These are phyloP conservation scores for Moniliella sp. DNA, from an alignment of 1,284 basidiomycete species.

Conservation along the genomic window DNA sequence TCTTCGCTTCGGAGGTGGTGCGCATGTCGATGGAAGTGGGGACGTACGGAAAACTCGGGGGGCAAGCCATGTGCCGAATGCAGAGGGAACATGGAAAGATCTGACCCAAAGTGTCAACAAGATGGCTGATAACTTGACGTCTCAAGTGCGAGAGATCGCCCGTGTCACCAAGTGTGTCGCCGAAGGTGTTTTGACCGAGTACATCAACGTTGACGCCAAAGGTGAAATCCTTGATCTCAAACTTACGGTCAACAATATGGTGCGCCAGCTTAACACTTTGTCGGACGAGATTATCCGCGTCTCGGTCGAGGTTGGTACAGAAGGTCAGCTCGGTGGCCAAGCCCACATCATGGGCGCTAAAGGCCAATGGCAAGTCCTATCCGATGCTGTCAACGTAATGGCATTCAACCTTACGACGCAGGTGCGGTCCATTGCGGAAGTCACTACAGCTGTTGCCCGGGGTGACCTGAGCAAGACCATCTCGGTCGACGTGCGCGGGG, in stretches of 20 bases:
- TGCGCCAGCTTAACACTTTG: conserved; percentile 24
- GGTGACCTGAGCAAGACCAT: conserved; percentile 33
- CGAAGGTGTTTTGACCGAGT: conserved; percentile 64
- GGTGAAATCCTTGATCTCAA: conserved; percentile 89
- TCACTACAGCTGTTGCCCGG: conserved; percentile 28
- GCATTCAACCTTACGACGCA: conserved; percentile 60
- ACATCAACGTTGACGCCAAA: conserved; percentile 81
- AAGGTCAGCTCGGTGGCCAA: conserved; percentile 66
- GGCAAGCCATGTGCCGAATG: conserved; percentile 35
- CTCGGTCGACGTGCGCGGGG: conserved; percentile 31
- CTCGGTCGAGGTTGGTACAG: conserved; percentile 64
- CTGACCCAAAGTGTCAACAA: conserved; percentile 37
- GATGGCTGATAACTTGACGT: conserved; percentile 35
- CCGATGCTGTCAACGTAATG: conserved; percentile 35
- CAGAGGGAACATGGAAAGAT: conserved; percentile 37
- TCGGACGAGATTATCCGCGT: conserved; percentile 44
- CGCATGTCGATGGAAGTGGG: conserved; percentile 34
- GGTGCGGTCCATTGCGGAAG: conserved; percentile 43
- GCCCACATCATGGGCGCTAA: conserved; percentile 47
- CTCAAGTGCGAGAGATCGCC: conserved; percentile 32
- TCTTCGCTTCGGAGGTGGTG: conserved; percentile 52
- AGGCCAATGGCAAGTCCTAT: conserved; percentile 36
- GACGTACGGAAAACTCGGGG: conserved; percentile 30
- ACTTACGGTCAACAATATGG: conserved; percentile 36
- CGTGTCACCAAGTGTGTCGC: conserved; percentile 47